A percentile compares a stretch with the other conserved stretches of the same genome.
These are phyloP conservation scores for Corymbia calophylla DNA, from an alignment of 441 rosid genomes.

Conservation along the genomic window DNA sequence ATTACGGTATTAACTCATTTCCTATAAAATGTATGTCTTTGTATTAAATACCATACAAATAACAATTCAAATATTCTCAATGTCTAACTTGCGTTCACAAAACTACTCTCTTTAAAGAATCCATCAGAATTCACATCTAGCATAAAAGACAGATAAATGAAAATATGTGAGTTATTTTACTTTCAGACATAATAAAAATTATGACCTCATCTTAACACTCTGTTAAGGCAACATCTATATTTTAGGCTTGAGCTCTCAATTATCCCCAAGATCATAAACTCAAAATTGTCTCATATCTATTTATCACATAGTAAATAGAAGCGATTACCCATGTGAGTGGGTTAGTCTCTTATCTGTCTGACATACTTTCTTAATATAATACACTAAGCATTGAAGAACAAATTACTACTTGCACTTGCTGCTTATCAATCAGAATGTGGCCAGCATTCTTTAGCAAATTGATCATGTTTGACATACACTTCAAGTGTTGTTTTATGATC, in stretches of 20 bases:
- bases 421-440: too few relatives aligned
- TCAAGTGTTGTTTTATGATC: too few relatives aligned
- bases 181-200: background rate
- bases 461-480: too few relatives aligned
- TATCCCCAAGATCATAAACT: accelerated
- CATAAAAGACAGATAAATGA: too few relatives aligned
- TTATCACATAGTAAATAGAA: background rate
- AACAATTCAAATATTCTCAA: too few relatives aligned
- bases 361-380: background rate
- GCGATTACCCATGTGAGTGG: accelerated
- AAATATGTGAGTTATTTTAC: accelerated
- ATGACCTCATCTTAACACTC: background rate
- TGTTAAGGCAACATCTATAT: too few relatives aligned
- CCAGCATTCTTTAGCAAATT: too few relatives aligned
- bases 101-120: background rate
- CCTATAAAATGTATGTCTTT: accelerated
- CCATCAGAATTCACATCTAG: background rate
- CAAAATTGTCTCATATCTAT: background rate
- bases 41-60: accelerated
- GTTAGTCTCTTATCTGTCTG: accelerated
- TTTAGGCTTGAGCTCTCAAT: background rate
- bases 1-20: accelerated
- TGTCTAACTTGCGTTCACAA: too few relatives aligned
- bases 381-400: too few relatives aligned
- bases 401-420: too few relatives aligned